Conservation (phyloP, 768 basidiomycete genomes). For the Holtermannia corniformis region DNA sequence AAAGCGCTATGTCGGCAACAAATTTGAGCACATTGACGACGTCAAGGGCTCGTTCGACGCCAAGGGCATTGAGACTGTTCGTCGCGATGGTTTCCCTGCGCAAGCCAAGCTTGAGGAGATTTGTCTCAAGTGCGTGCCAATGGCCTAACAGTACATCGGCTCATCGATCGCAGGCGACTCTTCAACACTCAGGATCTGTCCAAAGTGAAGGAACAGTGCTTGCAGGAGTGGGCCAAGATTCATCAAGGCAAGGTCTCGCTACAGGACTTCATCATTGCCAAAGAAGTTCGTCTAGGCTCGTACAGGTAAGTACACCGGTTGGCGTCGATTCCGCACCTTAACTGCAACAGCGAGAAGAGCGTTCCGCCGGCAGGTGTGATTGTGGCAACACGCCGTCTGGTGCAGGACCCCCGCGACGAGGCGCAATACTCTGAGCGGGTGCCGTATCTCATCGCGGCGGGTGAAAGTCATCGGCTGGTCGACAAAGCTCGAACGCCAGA, state of each 20-base stretch:
- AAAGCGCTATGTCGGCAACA: constrained; percentile 96
- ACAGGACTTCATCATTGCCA: constrained; percentile 92
- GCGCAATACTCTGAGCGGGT: constrained; percentile 88
- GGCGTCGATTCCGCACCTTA: background rate
- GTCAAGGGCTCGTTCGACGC: constrained; percentile 75
- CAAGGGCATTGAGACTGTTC: constrained; percentile 94
- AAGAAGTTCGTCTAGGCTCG: constrained; percentile 84
- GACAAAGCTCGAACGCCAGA: constrained; percentile 67
- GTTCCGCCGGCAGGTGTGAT: constrained; percentile 86
- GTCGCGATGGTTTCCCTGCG: constrained; percentile 82
- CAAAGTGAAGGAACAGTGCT: constrained; percentile 79
- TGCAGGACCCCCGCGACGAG: constrained; percentile 69
- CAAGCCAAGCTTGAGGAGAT: constrained; percentile 88
- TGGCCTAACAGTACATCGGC: background rate
- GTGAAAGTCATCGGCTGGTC: constrained; percentile 56
- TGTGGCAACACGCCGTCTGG: constrained; percentile 66
- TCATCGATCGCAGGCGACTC: constrained; percentile 53
- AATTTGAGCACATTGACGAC: constrained; percentile 78
- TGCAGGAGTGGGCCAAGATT: constrained; percentile 71
- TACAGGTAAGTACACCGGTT: constrained; percentile 57
- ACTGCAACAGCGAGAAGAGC: constrained; percentile 60
- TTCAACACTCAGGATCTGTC: constrained; percentile 86
- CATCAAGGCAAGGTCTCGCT: constrained; percentile 67
- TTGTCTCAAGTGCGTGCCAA: constrained; percentile 63
- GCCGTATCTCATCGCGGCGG: constrained; percentile 70